Conservation (phyloP, 129 eudicot genomes). For the Pulicaria dysenterica region DNA sequence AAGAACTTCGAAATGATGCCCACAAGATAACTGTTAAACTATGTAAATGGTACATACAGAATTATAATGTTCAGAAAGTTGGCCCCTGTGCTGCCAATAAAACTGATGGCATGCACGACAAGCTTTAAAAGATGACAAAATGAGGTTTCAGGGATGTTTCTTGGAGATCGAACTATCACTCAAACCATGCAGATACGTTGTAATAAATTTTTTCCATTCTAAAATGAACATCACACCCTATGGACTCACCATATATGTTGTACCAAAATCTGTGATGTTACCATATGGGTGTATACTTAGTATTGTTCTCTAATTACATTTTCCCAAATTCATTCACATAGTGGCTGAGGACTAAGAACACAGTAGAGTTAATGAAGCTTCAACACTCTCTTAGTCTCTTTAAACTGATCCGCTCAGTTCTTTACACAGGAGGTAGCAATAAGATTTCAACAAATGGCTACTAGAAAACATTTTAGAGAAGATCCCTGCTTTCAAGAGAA, state of each 20-base stretch:
- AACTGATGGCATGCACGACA: neutral
- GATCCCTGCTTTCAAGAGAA: no score
- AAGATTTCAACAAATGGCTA: no score
- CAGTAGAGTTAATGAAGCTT: neutral
- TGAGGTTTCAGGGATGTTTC: slow-evolving; percentile 7
- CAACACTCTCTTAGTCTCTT: neutral
- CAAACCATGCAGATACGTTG: neutral
- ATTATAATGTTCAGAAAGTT: neutral
- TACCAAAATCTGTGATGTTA: slow-evolving; percentile 9
- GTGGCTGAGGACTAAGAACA: neutral
- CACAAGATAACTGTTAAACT: neutral
- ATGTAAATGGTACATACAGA: neutral
- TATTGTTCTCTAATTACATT: neutral
- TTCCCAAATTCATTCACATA: neutral
- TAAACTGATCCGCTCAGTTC: no score
- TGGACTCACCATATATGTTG: neutral
- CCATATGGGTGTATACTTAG: neutral
- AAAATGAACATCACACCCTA: neutral
- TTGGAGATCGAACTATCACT: neutral
- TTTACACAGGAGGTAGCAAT: no score
- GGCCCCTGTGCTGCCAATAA: neutral
- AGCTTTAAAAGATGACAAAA: neutral
- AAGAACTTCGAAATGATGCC: neutral
- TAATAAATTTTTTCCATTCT: neutral
- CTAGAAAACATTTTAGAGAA: no score